Evolutionary conservation across 2,329 filamentous ascomycete species (phyloP).

Genomic region (Aspergillus nomiae): DNA sequence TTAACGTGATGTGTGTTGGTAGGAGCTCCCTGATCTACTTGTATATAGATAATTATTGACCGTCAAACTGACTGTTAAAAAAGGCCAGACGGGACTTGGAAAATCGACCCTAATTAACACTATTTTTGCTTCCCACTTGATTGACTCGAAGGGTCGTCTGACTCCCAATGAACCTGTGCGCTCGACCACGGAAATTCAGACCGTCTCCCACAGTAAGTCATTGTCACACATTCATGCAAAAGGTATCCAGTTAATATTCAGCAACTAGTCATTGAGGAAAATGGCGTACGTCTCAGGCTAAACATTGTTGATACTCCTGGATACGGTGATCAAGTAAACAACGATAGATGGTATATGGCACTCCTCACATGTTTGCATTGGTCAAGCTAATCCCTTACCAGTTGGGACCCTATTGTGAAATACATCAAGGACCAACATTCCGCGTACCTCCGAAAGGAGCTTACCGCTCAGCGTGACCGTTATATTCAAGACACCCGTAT

Average conservation of each 20-base stretch:
- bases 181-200: slow-evolving; percentile 96
- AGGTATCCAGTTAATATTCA: slow-evolving; percentile 20
- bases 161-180: slow-evolving; percentile 90
- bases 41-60: not conserved
- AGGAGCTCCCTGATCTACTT: slow-evolving; percentile 48
- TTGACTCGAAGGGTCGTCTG: slow-evolving; percentile 96
- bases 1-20: slow-evolving; percentile 99
- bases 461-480: slow-evolving; percentile 96
- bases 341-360: slow-evolving; percentile 76
- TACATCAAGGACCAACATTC: slow-evolving; percentile 99
- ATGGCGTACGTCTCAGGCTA: slow-evolving; percentile 92
- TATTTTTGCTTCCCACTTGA: slow-evolving; percentile 98
- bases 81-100: slow-evolving; percentile 96
- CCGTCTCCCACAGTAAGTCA: slow-evolving; percentile 78
- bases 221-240: not conserved
- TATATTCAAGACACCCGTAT: slow-evolving; percentile 99
- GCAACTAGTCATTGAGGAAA: slow-evolving; percentile 84
- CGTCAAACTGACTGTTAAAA: slow-evolving; percentile 13
- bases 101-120: slow-evolving; percentile 99
- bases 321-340: slow-evolving; percentile 98
- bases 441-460: slow-evolving; percentile 97
- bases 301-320: slow-evolving; percentile 99
- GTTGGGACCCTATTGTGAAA: slow-evolving; percentile 99
- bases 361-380: slow-evolving; percentile 1
- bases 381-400: slow-evolving; percentile 31